phyloP scores from a whole-genome alignment of 192 early-diverging fungal species.

The Podila epicladia region DNA sequence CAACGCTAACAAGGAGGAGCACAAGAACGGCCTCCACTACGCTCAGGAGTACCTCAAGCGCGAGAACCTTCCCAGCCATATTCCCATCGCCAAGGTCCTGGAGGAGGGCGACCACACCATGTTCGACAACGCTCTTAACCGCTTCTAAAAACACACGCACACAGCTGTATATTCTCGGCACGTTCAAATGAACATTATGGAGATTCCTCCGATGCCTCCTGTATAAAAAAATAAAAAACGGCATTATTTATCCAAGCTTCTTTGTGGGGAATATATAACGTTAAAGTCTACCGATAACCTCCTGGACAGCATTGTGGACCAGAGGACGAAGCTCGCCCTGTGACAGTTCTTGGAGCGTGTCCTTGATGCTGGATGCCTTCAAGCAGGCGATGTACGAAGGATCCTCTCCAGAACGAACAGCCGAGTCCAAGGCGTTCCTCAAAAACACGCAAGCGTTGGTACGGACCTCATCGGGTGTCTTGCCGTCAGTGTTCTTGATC shows the following conservation, averaged over 20 bases:
- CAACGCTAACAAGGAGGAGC: conserved; percentile 62
- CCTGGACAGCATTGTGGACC: conserved; percentile 19
- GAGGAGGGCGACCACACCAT: conserved; percentile 76
- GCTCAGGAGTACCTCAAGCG: conserved; percentile 74
- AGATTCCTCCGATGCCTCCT: too few species aligned
- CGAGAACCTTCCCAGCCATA: conserved; percentile 53
- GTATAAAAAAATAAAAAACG: neutral
- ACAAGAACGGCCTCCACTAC: conserved; percentile 62
- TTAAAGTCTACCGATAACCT: conserved; percentile 30
- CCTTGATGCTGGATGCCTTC: conserved; percentile 33
- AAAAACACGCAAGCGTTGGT: conserved; percentile 60
- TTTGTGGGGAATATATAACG: neutral
- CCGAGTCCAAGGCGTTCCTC: conserved; percentile 45
- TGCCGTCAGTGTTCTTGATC: conserved; percentile 45
- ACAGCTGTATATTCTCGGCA: neutral
- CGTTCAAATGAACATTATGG: neutral
- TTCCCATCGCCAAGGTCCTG: conserved; percentile 71
- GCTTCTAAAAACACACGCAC: conserved; percentile 14
- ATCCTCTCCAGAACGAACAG: conserved; percentile 21
- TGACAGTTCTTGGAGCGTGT: conserved; percentile 13
- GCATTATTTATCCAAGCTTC: neutral
- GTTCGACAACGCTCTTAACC: conserved; percentile 55
- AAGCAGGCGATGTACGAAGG: conserved; percentile 32
- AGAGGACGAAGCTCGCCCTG: conserved; percentile 15
- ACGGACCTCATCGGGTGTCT: conserved; percentile 59